These are phyloP conservation scores for Ganoderma leucocontextum DNA, from an alignment of 1,284 basidiomycete species.

Conservation along the genomic window DNA sequence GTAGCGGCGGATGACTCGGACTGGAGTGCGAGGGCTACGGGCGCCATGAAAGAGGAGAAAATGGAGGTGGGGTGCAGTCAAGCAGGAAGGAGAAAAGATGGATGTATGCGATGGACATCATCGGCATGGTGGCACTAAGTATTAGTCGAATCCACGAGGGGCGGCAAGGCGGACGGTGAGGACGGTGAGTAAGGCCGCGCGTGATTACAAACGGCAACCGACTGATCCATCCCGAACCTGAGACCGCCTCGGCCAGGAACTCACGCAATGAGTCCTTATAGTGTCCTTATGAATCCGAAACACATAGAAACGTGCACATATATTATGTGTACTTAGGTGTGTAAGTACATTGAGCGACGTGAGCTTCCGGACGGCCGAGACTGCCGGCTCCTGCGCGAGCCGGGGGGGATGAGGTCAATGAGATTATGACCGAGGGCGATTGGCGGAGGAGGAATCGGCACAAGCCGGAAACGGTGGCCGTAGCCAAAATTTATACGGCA, in stretches of 20 bases:
- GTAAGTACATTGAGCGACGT: too few species aligned
- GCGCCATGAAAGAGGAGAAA: constrained; percentile 23
- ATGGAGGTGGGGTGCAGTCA: neutral
- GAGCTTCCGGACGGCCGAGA: neutral
- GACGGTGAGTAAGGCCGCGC: constrained; percentile 26
- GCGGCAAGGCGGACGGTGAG: constrained; percentile 7
- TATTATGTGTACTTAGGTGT: neutral
- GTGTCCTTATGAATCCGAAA: neutral
- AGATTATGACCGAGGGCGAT: neutral
- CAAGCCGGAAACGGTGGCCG: constrained; percentile 30
- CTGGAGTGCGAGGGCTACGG: constrained; percentile 17
- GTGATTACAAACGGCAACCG: constrained; percentile 26
- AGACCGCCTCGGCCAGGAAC: constrained; percentile 8
- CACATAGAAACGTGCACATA: neutral
- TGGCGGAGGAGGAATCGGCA: constrained; percentile 27
- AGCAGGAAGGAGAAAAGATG: neutral
- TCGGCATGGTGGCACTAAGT: neutral
- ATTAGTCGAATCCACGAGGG: constrained; percentile 1
- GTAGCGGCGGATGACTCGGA: constrained; percentile 18
- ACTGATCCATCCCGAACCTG: neutral
- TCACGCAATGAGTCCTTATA: too few species aligned
- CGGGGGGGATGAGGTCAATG: constrained; percentile 1
- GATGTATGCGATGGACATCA: neutral
- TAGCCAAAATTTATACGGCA: constrained; percentile 30
- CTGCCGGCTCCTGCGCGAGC: neutral